These are phyloP conservation scores for Sphaerostilbella broomeana DNA, from an alignment of 2,329 filamentous ascomycete species.

Conservation along the genomic window DNA sequence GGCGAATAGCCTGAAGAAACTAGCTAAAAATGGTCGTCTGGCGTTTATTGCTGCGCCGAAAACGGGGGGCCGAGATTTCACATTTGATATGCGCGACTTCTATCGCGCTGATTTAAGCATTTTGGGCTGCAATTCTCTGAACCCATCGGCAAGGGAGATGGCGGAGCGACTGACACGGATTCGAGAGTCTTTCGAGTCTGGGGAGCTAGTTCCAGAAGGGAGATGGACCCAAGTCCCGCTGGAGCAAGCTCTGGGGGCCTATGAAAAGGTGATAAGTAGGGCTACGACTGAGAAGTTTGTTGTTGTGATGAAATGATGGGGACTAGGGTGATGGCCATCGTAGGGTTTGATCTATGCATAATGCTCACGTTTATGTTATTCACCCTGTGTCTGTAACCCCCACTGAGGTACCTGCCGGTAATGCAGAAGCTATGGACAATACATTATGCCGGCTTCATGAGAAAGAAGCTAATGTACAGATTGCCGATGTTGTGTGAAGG, in stretches of 20 bases:
- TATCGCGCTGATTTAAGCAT: slow-evolving; percentile 11
- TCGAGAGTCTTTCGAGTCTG: slow-evolving; percentile 6
- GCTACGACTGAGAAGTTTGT: slow-evolving; percentile 4
- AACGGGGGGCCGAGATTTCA: slow-evolving; percentile 1
- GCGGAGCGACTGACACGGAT: slow-evolving; percentile 1
- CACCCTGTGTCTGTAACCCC: no score
- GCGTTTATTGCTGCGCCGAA: slow-evolving; percentile 9
- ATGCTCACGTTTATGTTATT: no score
- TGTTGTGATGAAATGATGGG: slow-evolving; percentile 8
- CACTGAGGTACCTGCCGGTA: no score
- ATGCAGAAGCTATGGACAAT: no score
- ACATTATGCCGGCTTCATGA: no score
- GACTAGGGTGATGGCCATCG: no score
- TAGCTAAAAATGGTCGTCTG: slow-evolving; percentile 5
- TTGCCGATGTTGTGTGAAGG: no score
- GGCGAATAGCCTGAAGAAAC: background rate
- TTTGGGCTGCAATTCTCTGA: slow-evolving; percentile 11
- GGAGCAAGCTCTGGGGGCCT: slow-evolving; percentile 4
- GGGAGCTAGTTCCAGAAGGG: background rate
- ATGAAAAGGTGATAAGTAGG: slow-evolving; percentile 3
- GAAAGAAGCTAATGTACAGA: no score
- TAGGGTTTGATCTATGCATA: no score
- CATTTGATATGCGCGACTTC: slow-evolving; percentile 12
- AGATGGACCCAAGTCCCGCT: slow-evolving; percentile 6
- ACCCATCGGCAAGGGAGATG: slow-evolving; percentile 9